A percentile compares a stretch with the other conserved stretches of the same genome.
phyloP scores from a whole-genome alignment of 257 asterid species.

The Solanum phureja region DNA sequence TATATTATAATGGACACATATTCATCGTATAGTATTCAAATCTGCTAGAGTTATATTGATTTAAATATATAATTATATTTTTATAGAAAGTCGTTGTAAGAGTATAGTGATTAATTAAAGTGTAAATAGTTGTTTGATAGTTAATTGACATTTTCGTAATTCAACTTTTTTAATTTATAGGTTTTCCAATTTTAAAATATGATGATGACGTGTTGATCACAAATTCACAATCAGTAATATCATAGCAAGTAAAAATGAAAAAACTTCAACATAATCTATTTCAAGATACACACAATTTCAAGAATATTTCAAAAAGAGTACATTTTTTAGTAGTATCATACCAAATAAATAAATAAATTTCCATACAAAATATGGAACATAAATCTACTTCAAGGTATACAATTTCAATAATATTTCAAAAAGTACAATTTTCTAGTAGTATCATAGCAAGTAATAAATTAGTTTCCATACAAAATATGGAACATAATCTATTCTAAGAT shows the following conservation, averaged over 20 bases:
- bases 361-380: not conserved
- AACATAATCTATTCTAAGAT: not conserved
- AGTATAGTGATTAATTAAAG: not conserved
- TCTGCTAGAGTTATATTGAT: not conserved
- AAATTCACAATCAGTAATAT: not conserved
- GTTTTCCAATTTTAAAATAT: not conserved
- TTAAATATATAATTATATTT: too few relatives aligned
- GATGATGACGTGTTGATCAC: not conserved
- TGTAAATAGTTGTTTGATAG: not conserved
- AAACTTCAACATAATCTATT: not conserved
- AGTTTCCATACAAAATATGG: not conserved
- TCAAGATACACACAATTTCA: not conserved
- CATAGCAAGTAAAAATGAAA: not conserved
- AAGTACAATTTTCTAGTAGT: not conserved
- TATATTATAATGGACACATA: not conserved
- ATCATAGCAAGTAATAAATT: not conserved
- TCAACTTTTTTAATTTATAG: not conserved
- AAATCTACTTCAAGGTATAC: not conserved
- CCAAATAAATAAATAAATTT: not conserved
- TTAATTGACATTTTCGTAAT: too few relatives aligned
- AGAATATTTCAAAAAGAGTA: not conserved
- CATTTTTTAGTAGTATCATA: not conserved
- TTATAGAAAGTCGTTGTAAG: not conserved
- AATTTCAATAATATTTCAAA: not conserved
- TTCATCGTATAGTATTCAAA: too few relatives aligned